phyloP scores from a whole-genome alignment of 2,329 filamentous ascomycete genomes.

The Thermoascus crustaceus region DNA sequence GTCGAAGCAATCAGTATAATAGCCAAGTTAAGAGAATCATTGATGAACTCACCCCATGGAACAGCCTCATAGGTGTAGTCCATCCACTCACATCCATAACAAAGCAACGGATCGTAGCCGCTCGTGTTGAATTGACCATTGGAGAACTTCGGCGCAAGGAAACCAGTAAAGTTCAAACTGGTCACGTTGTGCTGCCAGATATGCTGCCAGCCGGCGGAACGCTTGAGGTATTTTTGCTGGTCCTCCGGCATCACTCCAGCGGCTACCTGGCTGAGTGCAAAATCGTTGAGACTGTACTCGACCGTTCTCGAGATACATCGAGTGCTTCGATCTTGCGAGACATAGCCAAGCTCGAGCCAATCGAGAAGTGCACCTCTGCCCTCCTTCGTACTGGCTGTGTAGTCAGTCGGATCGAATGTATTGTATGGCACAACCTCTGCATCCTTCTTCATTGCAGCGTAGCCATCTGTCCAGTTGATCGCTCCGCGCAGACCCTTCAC shows the following conservation, averaged over 20 bases:
- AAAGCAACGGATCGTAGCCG: constrained; percentile 43
- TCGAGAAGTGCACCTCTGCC: constrained; percentile 61
- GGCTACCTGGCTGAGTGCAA: constrained; percentile 52
- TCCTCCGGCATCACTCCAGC: constrained; percentile 40
- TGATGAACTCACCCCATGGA: constrained; percentile 41
- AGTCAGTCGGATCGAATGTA: constrained; percentile 47
- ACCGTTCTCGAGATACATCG: constrained; percentile 58
- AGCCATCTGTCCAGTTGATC: constrained; percentile 58
- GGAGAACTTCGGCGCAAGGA: constrained; percentile 49
- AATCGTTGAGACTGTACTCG: constrained; percentile 59
- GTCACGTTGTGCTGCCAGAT: constrained; percentile 56
- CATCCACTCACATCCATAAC: constrained; percentile 59
- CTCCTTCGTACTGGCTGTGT: constrained; percentile 56
- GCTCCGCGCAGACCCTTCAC: constrained; percentile 57
- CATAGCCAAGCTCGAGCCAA: constrained; percentile 58
- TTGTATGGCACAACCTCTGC: constrained; percentile 57
- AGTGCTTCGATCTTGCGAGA: constrained; percentile 49
- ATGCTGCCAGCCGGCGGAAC: constrained; percentile 63
- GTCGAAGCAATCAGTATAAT: constrained; percentile 7
- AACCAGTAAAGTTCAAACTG: constrained; percentile 48
- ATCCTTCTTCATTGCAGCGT: constrained; percentile 57
- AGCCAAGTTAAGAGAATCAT: constrained; percentile 14
- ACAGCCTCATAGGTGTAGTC: constrained; percentile 54
- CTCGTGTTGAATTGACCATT: constrained; percentile 42
- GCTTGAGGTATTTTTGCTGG: constrained; percentile 49